Conservation (phyloP, 2,329 filamentous ascomycete genomes). For the Sporothrix humicola region DNA sequence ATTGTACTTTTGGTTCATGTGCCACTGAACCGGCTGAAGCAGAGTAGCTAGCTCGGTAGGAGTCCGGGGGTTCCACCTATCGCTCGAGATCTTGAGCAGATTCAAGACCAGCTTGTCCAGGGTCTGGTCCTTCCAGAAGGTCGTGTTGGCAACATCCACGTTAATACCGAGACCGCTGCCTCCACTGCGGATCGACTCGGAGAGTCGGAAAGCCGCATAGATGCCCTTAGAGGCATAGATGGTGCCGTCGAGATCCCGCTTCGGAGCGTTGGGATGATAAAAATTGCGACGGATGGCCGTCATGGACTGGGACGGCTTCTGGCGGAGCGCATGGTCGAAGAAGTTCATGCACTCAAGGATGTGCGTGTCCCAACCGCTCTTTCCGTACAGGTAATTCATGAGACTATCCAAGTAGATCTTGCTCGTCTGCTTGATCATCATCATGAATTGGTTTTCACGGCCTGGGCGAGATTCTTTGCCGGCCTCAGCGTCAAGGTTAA, state of each 20-base stretch:
- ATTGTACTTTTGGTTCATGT: slow-evolving; percentile 37
- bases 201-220: slow-evolving; percentile 82
- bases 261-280: slow-evolving; percentile 63
- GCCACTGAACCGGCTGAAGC: slow-evolving; percentile 47
- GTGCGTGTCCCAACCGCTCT: slow-evolving; percentile 64
- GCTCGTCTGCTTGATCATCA: slow-evolving; percentile 70
- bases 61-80: slow-evolving; percentile 40
- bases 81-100: slow-evolving; percentile 39
- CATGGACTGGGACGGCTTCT: slow-evolving; percentile 72
- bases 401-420: slow-evolving; percentile 71
- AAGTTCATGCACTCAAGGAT: slow-evolving; percentile 85
- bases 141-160: slow-evolving; percentile 88
- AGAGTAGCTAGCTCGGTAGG: slow-evolving; percentile 41
- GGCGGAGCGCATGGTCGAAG: slow-evolving; percentile 84
- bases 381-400: slow-evolving; percentile 66
- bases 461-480: slow-evolving; percentile 44
- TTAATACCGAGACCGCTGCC: slow-evolving; percentile 77
- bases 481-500: slow-evolving; percentile 76
- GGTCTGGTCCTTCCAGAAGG: slow-evolving; percentile 71
- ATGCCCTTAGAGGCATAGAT: slow-evolving; percentile 82
- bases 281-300: slow-evolving; percentile 81
- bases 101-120: slow-evolving; percentile 49
- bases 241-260: slow-evolving; percentile 60
- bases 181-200: slow-evolving; percentile 55
- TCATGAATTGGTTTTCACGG: slow-evolving; percentile 57